These are phyloP conservation scores for Neurospora hispaniola DNA, from an alignment of 495 filamentous ascomycete species.

Conservation along the genomic window DNA sequence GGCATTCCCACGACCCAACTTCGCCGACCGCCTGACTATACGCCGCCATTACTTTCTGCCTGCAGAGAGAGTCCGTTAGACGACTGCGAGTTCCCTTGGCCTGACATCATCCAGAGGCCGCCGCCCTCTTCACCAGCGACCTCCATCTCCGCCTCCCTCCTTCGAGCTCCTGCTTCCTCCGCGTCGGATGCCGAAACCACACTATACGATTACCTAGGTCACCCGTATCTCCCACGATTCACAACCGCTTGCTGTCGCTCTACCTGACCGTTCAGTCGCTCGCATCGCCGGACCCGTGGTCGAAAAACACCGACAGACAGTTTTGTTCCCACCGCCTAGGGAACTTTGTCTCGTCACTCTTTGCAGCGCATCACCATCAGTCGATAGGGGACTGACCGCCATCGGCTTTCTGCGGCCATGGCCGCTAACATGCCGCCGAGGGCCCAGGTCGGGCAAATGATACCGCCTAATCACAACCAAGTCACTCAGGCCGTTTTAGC, in stretches of 20 bases:
- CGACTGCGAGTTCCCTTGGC: background rate
- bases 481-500: conserved; percentile 4
- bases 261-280: background rate
- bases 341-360: background rate
- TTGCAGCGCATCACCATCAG: background rate
- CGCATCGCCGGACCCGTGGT: background rate
- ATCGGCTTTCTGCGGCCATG: conserved; percentile 30
- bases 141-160: background rate
- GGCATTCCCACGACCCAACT: background rate
- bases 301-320: background rate
- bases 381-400: conserved; percentile 8
- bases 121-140: background rate
- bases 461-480: conserved; percentile 19
- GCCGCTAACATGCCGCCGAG: conserved; percentile 39
- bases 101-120: background rate
- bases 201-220: background rate
- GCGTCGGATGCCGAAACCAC: background rate
- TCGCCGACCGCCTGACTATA: background rate
- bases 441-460: conserved; percentile 25
- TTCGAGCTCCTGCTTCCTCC: background rate
- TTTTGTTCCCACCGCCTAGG: background rate
- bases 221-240: background rate
- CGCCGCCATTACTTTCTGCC: background rate
- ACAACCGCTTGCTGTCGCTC: background rate
- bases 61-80: background rate